A percentile compares a stretch with the other conserved stretches of the same genome.
These are phyloP conservation scores for Ascobolus immersus DNA, from an alignment of 495 filamentous ascomycete genomes.

Conservation along the genomic window DNA sequence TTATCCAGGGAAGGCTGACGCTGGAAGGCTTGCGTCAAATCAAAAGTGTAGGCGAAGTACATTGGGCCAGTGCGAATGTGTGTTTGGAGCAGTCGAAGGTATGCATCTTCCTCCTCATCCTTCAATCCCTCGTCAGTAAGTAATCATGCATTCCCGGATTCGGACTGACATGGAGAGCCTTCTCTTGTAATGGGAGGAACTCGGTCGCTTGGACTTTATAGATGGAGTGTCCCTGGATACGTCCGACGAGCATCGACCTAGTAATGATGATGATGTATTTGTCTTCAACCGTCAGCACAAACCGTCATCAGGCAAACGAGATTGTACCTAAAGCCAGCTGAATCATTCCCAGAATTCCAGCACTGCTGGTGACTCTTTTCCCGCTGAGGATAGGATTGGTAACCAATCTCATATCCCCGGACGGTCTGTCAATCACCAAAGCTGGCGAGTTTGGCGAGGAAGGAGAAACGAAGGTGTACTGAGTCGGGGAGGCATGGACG, in stretches of 20 bases:
- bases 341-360: slow-evolving; percentile 80
- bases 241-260: slow-evolving; percentile 72
- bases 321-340: slow-evolving; percentile 56
- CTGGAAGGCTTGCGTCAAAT: slow-evolving; percentile 87
- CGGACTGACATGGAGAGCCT: slow-evolving; percentile 36
- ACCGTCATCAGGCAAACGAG: background rate
- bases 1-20: slow-evolving; percentile 50
- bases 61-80: slow-evolving; percentile 63
- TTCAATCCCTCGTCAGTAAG: slow-evolving; percentile 4
- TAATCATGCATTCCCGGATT: background rate
- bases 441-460: slow-evolving; percentile 72
- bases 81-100: slow-evolving; percentile 49
- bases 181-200: slow-evolving; percentile 79
- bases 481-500: slow-evolving; percentile 63
- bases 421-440: slow-evolving; percentile 68
- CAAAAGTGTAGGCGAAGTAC: slow-evolving; percentile 94
- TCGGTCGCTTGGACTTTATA: slow-evolving; percentile 82
- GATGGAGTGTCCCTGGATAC: slow-evolving; percentile 74
- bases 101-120: slow-evolving; percentile 80
- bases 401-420: slow-evolving; percentile 67
- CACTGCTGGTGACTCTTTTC: slow-evolving; percentile 56
- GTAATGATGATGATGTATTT: slow-evolving; percentile 94
- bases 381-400: slow-evolving; percentile 47
- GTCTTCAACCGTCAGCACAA: slow-evolving; percentile 26
- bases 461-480: slow-evolving; percentile 90